Evolutionary conservation across 768 basidiomycete species (phyloP).

Genomic region (Tremella fuciformis): DNA sequence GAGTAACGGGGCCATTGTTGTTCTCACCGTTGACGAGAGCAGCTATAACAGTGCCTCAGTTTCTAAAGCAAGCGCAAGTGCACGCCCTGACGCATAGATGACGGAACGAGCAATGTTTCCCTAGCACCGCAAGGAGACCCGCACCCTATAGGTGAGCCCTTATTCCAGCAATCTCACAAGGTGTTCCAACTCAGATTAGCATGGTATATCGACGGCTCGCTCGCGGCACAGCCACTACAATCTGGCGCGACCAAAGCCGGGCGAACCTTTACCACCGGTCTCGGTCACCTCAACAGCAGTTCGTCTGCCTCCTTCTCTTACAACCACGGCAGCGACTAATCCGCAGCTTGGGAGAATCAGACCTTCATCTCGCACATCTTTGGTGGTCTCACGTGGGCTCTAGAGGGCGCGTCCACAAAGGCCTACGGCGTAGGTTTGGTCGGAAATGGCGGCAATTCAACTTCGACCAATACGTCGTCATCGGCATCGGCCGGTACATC

Average conservation of each 20-base stretch:
- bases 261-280: constrained; percentile 77
- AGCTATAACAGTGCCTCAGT: constrained; percentile 59
- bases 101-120: constrained; percentile 52
- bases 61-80: background rate
- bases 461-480: background rate
- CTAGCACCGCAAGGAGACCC: constrained; percentile 66
- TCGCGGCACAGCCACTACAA: constrained; percentile 58
- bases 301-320: constrained; percentile 20
- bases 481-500: background rate
- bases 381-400: constrained; percentile 70
- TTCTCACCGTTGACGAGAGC: constrained; percentile 66
- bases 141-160: constrained; percentile 67
- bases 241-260: constrained; percentile 57
- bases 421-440: constrained; percentile 67
- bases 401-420: constrained; percentile 68
- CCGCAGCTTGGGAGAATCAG: constrained; percentile 57
- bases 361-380: constrained; percentile 70
- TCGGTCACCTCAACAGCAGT: constrained; percentile 75
- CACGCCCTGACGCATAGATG: constrained; percentile 21
- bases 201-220: constrained; percentile 77
- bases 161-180: background rate
- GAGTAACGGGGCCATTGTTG: constrained; percentile 60
- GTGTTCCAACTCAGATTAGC: constrained; percentile 54
- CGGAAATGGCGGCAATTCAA: constrained; percentile 55
- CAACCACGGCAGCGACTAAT: background rate